Percentiles rank a stretch among this genome's conserved stretches.
These are phyloP conservation scores for Chara braunii DNA, from an alignment of 139 green algal species.

Conservation along the genomic window DNA sequence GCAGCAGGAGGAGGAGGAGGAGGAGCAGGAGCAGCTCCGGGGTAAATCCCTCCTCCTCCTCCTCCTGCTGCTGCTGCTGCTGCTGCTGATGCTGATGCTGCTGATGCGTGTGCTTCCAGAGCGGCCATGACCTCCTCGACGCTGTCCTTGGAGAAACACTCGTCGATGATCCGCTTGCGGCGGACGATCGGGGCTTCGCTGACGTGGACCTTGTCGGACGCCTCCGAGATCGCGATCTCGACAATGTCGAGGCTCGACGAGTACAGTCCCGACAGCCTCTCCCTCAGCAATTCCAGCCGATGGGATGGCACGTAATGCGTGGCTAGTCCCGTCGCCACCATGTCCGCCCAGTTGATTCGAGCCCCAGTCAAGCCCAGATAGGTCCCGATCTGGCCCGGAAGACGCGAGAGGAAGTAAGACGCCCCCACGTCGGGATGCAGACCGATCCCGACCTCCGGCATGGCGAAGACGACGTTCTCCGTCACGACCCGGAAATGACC, in stretches of 20 bases:
- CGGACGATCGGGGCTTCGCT: not conserved
- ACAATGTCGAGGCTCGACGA: too few relatives aligned
- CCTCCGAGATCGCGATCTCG: not conserved
- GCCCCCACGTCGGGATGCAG: slow-evolving; percentile 90
- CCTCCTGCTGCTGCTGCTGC: slow-evolving; percentile 10
- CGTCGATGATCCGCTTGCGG: too few relatives aligned
- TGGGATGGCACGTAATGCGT: slow-evolving; percentile 38
- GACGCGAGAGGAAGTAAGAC: slow-evolving; percentile 64
- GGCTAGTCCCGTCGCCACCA: slow-evolving; percentile 28
- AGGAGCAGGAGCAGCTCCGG: too few relatives aligned
- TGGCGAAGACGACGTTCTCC: slow-evolving; percentile 72
- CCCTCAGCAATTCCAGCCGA: slow-evolving; percentile 9
- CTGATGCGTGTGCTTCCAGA: too few relatives aligned
- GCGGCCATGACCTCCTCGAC: not conserved
- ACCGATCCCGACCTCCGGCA: slow-evolving; percentile 93
- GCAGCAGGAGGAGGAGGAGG: too few relatives aligned
- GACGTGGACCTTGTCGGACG: not conserved
- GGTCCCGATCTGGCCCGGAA: slow-evolving; percentile 19
- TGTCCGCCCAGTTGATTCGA: slow-evolving; percentile 17
- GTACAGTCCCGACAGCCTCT: slow-evolving; percentile 10
- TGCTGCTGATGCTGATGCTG: too few relatives aligned
- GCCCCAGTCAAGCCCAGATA: slow-evolving; percentile 37
- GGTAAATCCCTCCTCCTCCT: not conserved
- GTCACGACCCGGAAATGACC: slow-evolving; percentile 79
- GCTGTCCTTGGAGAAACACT: not conserved